Evolutionary conservation across 2,329 filamentous ascomycete genomes (phyloP).

Genomic region (Tolypocladium inflatum): DNA sequence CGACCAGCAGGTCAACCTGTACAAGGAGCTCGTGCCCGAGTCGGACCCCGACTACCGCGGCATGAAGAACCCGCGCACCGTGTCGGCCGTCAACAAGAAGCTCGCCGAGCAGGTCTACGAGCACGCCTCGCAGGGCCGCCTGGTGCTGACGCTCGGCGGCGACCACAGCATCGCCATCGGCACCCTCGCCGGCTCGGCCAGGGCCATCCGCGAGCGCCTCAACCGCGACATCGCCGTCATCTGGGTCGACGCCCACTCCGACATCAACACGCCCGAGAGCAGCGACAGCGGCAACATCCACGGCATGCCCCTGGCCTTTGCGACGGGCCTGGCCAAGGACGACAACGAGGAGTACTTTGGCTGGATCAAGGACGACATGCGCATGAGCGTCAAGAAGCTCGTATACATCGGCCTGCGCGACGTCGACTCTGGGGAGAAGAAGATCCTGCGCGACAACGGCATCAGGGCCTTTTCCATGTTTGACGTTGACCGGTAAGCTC

Average conservation of each 20-base stretch:
- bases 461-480: conserved; percentile 99
- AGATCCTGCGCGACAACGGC: conserved; percentile 74
- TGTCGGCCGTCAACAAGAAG: conserved; percentile 73
- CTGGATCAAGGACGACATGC: conserved; percentile 71
- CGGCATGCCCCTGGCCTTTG: conserved; percentile 92
- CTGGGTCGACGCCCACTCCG: conserved; percentile 96
- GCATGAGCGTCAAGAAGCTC: conserved; percentile 66
- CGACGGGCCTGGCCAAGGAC: conserved; percentile 75
- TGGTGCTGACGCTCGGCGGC: conserved; percentile 87
- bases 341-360: conserved; percentile 74
- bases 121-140: conserved; percentile 72
- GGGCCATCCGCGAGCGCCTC: conserved; percentile 75
- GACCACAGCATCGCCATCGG: conserved; percentile 97
- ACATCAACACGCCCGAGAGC: conserved; percentile 93
- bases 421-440: conserved; percentile 90
- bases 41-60: conserved; percentile 70
- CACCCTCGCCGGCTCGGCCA: conserved; percentile 78
- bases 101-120: conserved; percentile 80
- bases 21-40: conserved; percentile 62
- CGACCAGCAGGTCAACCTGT: conserved; percentile 73
- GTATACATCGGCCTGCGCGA: conserved; percentile 96
- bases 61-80: conserved; percentile 90
- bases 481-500: conserved; percentile 74
- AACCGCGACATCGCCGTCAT: conserved; percentile 83
- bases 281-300: conserved; percentile 90